Percentiles rank a stretch among this genome's conserved stretches.
phyloP scores from a whole-genome alignment of 331 rosid genomes.

The Spiraea crenata region DNA sequence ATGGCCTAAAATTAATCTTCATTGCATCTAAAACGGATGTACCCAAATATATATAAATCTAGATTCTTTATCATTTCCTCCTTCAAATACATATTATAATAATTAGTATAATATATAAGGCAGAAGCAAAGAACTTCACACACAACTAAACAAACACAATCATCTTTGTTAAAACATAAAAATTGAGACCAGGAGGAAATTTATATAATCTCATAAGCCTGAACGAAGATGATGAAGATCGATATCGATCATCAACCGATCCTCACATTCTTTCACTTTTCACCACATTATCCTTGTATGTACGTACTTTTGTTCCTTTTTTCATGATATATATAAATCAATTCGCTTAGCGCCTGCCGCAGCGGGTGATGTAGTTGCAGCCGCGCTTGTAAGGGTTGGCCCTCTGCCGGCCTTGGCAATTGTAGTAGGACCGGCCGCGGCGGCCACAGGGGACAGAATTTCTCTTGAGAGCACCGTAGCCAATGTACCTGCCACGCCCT shows the following conservation, averaged over 20 bases:
- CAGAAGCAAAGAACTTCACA: neutral
- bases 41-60: neutral
- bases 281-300: slow-evolving; percentile 8
- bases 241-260: neutral
- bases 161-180: neutral
- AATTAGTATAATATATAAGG: too few relatives aligned
- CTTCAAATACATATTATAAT: neutral
- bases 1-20: neutral
- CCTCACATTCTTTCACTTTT: neutral
- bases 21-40: neutral
- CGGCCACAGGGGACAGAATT: slow-evolving; percentile 35
- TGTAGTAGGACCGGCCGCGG: slow-evolving; percentile 42
- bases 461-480: slow-evolving; percentile 30
- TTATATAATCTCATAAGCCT: neutral
- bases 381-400: slow-evolving; percentile 47
- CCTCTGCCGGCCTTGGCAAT: slow-evolving; percentile 24
- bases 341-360: slow-evolving; percentile 29
- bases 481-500: slow-evolving; percentile 9
- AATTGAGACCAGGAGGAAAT: neutral
- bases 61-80: neutral
- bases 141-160: too few relatives aligned
- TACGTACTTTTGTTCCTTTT: slow-evolving; percentile 5
- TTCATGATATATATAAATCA: neutral
- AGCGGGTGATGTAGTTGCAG: slow-evolving; percentile 36
- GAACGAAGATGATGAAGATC: neutral